phyloP scores from a whole-genome alignment of 2,329 filamentous ascomycete species.

The Paraphoma sp. region DNA sequence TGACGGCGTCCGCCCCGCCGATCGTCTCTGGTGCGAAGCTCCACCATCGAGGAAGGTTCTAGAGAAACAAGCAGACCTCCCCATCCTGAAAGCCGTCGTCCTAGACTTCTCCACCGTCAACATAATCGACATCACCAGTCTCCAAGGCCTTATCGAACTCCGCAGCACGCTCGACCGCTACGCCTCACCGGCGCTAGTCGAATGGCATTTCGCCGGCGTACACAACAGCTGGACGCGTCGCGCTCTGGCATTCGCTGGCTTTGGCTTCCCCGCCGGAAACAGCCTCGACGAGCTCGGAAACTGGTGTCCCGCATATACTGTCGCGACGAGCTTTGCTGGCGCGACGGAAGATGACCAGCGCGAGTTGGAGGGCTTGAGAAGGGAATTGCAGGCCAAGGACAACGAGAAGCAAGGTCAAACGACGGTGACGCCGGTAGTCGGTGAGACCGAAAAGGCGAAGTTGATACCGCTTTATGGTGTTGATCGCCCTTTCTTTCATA shows the following conservation, averaged over 20 bases:
- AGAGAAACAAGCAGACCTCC: conserved; percentile 38
- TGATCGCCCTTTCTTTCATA: conserved; percentile 37
- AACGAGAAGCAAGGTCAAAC: conserved; percentile 8
- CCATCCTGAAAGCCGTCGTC: conserved; percentile 61
- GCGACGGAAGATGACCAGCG: conserved; percentile 24
- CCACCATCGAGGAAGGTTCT: conserved; percentile 40
- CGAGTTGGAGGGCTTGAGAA: conserved; percentile 6
- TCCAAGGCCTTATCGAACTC: conserved; percentile 62
- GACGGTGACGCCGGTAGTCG: not conserved
- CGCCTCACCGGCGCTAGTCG: conserved; percentile 47
- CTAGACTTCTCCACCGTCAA: conserved; percentile 64
- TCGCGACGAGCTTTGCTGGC: conserved; percentile 18
- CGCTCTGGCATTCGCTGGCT: conserved; percentile 62
- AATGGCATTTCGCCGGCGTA: conserved; percentile 59
- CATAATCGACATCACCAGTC: conserved; percentile 62
- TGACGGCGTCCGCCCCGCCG: conserved; percentile 27
- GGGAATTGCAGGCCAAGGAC: conserved; percentile 4
- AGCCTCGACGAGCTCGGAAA: conserved; percentile 9
- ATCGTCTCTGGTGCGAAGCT: conserved; percentile 64
- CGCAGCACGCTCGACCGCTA: conserved; percentile 62
- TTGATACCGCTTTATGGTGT: conserved; percentile 24
- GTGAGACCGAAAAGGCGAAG: not conserved
- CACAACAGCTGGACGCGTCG: conserved; percentile 64
- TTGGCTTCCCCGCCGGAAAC: conserved; percentile 52
- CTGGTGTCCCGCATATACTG: conserved; percentile 35